Base-by-base conservation (phyloP, 306 rosid genomes). In the Alnus rubra region DNA sequence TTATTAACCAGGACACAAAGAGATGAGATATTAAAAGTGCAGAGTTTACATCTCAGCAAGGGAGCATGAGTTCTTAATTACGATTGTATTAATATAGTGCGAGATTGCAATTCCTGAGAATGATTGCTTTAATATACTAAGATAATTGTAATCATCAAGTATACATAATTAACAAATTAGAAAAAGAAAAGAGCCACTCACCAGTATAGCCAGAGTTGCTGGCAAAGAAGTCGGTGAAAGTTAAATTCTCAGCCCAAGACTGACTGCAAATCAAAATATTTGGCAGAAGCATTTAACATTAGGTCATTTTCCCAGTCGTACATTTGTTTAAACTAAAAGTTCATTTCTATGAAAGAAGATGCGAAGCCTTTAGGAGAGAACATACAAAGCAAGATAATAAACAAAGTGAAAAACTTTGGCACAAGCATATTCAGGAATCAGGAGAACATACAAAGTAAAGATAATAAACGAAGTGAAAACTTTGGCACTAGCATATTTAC, bases 201-300 rank as follows among this genome's bases (percentile, higher is more conserved):
- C 98, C 98, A 69, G 97, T 90, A 86, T 95, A 95, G 80, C 83
- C 85, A 78, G 92, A 85, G 83, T 85, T 90, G 77, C 84, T 74
- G 78, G 84, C 73, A 45, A 82, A 81, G 80, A 79, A 78, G 45
- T 85, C 91, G 51, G 96, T 53, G 33, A 87, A 75, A 9, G 79
- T 84, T 51, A 83, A 85, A 82, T 86, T 95, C 28, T 88, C 89
- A 75, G 77, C 78, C 89, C 79, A 82, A 50, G 83, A 88, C 73
- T 74, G 78, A 89, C 97, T 95, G 88, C 35, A 47, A 80, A 82
- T 84, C 75, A 85, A 68, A 83, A 84, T 42, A 77, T 58, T 77
- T 78, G 14, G 82, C 80, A 86, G 78, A 77, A 87, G 79, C 47
- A 81, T 45, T 77, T 80, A 78, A 76, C 48, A 75, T 81, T 77